Base-by-base conservation (phyloP, 2,329 filamentous ascomycete genomes). In the Pseudogymnoascus sp. region DNA sequence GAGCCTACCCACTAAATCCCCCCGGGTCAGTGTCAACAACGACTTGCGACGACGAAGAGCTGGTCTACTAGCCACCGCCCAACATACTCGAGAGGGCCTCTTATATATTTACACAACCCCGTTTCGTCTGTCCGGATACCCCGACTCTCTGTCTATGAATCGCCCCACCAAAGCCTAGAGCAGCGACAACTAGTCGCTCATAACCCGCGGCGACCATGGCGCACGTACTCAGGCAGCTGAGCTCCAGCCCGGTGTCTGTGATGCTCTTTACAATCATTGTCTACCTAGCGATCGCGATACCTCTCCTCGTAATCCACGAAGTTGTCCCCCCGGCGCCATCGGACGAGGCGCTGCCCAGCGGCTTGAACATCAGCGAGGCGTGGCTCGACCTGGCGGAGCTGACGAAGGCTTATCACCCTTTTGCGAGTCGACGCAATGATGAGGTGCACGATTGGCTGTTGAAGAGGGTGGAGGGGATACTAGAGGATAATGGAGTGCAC, bases 341-440 rank as follows among this genome's bases (percentile, higher is more conserved):
- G 2, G 78, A 80, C 38, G 78, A 81, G 40, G 79, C 76, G 8
- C 77, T 77, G 5, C 82, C 83, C 38, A 72, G 78, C 7, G 92
- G 91, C 16, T 78, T 96, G 70, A 91, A 96, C 71, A 77, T 97
- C 62, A 88, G 87, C 2, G 86, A 96, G 76, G 91, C 93, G 38
- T 97, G 93, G 93, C 76, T 81, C 11, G 93, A 97, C 72, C 80
- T 99, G 33, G 85, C 91, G 65, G 78, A 81, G 63, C 81, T 99
- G 59, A 93, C 89, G 35, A 81, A 81, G 67, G 80, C 81, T 1
- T 95, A 89, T 72, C 95, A 96, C 73, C 93, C 95, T 0, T 96
- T 91, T 78, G 97, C 96, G 76, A 93, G 89, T 68, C 87, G 81
- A 64, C 81, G 84, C 65, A 97, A 97, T 73, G 93, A 96, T 69